Percentiles rank a stretch among this genome's conserved stretches.
Evolutionary conservation across 1,284 basidiomycete genomes (phyloP).

Genomic region (Leccinum holopus): DNA sequence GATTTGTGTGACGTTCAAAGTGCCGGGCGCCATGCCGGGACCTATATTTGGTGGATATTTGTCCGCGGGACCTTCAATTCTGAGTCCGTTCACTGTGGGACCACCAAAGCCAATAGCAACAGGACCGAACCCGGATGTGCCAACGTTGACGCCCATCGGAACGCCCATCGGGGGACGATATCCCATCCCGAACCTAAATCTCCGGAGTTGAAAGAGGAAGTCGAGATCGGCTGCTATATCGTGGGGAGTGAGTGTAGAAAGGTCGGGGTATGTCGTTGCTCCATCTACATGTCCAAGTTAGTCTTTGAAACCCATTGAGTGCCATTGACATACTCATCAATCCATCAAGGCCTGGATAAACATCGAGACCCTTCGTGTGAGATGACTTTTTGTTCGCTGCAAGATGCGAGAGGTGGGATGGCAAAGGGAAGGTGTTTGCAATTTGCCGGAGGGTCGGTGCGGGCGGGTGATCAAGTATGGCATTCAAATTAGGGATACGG

Average conservation of each 20-base stretch:
- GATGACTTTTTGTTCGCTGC: conserved; percentile 19
- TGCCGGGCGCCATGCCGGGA: conserved; percentile 14
- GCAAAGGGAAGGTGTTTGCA: conserved; percentile 40
- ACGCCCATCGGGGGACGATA: conserved; percentile 30
- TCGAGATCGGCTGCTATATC: conserved; percentile 59
- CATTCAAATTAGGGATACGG: conserved; percentile 41
- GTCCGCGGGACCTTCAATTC: conserved; percentile 19
- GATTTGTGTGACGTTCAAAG: not conserved
- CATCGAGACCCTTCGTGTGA: conserved; percentile 18
- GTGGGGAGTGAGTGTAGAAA: conserved; percentile 47
- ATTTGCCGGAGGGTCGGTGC: conserved; percentile 52
- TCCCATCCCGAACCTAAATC: conserved; percentile 31
- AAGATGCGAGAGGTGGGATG: conserved; percentile 24
- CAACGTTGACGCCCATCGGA: conserved; percentile 22
- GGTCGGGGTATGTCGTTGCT: conserved; percentile 51
- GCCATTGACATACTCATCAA: conserved; percentile 17
- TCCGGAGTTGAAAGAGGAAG: conserved; percentile 48
- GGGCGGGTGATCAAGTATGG: conserved; percentile 41
- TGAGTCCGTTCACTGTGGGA: conserved; percentile 22
- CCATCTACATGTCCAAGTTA: conserved; percentile 16
- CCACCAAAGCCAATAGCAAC: conserved; percentile 22
- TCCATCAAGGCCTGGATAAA: conserved; percentile 23
- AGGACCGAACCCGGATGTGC: conserved; percentile 24
- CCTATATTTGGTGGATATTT: conserved; percentile 22
- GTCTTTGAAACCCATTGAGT: conserved; percentile 9